phyloP scores from a whole-genome alignment of 1,139 yeast species.

The Suhomyces terraborum region DNA sequence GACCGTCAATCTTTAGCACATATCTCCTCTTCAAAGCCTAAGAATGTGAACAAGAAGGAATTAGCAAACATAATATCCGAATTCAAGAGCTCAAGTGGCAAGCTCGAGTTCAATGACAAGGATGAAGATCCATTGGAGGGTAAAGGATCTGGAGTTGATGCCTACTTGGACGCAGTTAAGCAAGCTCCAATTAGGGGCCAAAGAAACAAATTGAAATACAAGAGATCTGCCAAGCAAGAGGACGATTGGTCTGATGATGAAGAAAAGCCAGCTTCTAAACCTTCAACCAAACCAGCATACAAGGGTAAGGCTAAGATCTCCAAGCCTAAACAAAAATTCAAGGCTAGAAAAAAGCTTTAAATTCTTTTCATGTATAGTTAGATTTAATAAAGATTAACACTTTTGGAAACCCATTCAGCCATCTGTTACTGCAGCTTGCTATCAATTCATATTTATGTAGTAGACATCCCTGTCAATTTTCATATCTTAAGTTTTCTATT shows the following conservation, averaged over 20 bases:
- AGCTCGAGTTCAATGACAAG: conserved; percentile 48
- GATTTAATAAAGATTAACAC: conserved; percentile 10
- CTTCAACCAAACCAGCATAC: conserved; percentile 2
- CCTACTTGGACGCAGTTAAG: conserved; percentile 89
- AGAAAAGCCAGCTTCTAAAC: conserved; percentile 11
- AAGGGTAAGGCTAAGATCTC: conserved; percentile 29
- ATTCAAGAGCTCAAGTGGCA: conserved; percentile 55
- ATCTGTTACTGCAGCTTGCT: no score
- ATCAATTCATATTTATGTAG: no score
- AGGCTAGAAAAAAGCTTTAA: conserved; percentile 59
- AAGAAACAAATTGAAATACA: conserved; percentile 84
- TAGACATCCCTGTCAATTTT: background rate
- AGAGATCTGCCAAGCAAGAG: conserved; percentile 58
- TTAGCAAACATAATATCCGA: conserved; percentile 48
- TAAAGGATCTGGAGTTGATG: conserved; percentile 68
- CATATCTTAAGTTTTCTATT: no score
- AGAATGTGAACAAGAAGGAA: conserved; percentile 49
- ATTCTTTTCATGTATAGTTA: conserved; percentile 3
- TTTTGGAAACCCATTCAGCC: no score
- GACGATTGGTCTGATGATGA: conserved; percentile 58
- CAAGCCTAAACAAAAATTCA: conserved; percentile 53
- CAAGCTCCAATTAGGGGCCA: conserved; percentile 94
- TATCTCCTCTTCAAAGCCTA: conserved; percentile 83
- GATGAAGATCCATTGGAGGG: conserved; percentile 56
- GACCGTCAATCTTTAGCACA: conserved; percentile 84